phyloP scores from a whole-genome alignment of 257 asterid genomes.

The Salvia hispanica region DNA sequence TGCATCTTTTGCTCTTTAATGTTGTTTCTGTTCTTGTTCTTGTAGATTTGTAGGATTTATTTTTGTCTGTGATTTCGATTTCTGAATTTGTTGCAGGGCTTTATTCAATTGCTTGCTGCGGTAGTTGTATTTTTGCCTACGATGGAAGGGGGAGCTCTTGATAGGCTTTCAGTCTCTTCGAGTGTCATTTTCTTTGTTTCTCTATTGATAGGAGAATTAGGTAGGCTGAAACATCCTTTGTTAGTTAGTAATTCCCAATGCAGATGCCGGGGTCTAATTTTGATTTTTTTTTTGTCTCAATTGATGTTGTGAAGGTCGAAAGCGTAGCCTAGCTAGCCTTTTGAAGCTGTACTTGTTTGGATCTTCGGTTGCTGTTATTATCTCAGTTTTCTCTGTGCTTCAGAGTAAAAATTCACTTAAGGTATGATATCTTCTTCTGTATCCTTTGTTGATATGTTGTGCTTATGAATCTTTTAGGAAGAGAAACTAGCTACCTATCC shows the following conservation, averaged over 20 bases:
- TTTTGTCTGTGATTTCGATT: constrained; percentile 1
- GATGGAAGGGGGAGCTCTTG: constrained; percentile 44
- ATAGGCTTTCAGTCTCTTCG: constrained; percentile 45
- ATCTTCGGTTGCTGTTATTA: constrained; percentile 54
- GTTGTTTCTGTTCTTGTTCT: background rate
- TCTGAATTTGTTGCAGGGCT: constrained; percentile 50
- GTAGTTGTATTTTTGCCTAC: constrained; percentile 38
- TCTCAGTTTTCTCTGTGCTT: constrained; percentile 46
- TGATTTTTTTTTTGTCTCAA: background rate
- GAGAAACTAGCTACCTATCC: constrained; percentile 10
- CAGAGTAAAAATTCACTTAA: constrained; percentile 43
- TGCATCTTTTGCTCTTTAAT: background rate
- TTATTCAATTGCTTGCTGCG: constrained; percentile 53
- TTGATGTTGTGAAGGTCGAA: constrained; percentile 60
- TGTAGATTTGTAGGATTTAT: background rate
- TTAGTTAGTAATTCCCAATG: constrained; percentile 1
- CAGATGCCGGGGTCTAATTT: background rate
- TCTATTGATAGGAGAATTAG: constrained; percentile 71
- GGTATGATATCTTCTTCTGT: constrained; percentile 40
- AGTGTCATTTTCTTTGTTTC: constrained; percentile 52
- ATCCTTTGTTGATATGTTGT: background rate
- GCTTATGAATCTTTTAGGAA: background rate
- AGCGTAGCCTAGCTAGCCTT: constrained; percentile 57
- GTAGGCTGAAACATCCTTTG: constrained; percentile 35
- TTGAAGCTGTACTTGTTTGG: constrained; percentile 69